Evolutionary conservation across 2,329 filamentous ascomycete genomes (phyloP), one percentile per base, ranked within the genome.

Genomic region (Pseudocercospora cruenta): DNA sequence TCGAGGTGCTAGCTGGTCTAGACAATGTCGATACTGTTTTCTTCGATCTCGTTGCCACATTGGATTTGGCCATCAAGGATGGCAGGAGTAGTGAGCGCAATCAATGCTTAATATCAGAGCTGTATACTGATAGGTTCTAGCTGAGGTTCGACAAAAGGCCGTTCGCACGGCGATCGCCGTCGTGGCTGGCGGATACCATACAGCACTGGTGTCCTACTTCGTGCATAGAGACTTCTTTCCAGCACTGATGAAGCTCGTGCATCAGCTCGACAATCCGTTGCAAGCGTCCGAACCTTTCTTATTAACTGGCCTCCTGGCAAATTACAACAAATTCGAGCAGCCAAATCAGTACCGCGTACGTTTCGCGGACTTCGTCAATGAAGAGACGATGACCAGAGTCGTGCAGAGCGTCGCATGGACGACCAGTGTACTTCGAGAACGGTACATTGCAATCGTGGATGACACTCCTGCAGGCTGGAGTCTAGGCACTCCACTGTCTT

Each of bases 321-420:
- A 98, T 80, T 98, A 98, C 85, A 98, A 99, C 85, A 99, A 98
- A 79, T 99, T 99, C 75, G 95, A 99, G 79, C 94, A 96, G 64
- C 94, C 97, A 77, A 99, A 99, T 73, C 94, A 94, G 0, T 99
- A 99, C 74, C 91, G 95, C 73, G 83, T 96, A 69, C 91, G 94
- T 28, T 85, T 99, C 16, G 93, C 94, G 73, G 94, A 98, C 78
- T 98, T 98, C 79, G 93, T 97, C 74, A 97, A 99, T 76, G 94
- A 98, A 75, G 83, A 85, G 0, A 90, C 91, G 1, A 97, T 98
- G 73, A 87, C 90, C 66, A 92, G 92, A 74, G 91, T 97, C 69
- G 88, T 96, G 53, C 83, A 84, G 58, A 91, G 90, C 64, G 87
- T 97, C 22, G 93, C 93, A 2, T 82, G 86, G 63, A 89, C 91